These are phyloP conservation scores for Pisolithus microcarpus DNA, from an alignment of 768 basidiomycete species.

Conservation along the genomic window DNA sequence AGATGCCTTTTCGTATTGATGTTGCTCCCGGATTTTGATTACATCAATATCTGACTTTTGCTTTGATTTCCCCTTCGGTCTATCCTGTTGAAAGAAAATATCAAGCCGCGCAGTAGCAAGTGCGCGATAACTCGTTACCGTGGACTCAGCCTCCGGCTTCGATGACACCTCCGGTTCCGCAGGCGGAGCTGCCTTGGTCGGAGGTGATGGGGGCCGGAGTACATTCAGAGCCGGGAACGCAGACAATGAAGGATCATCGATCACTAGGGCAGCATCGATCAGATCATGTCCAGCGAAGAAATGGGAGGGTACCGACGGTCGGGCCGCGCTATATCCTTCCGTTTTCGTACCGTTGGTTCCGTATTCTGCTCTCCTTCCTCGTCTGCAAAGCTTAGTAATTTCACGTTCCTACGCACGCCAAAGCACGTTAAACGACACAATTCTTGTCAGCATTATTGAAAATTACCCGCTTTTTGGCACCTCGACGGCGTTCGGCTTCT, in stretches of 20 bases:
- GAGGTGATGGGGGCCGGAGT: background rate
- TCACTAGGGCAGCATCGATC: constrained; percentile 12
- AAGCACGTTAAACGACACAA: background rate
- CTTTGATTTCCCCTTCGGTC: constrained; percentile 16
- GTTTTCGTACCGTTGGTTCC: constrained; percentile 51
- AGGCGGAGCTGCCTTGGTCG: background rate
- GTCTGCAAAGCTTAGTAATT: constrained; percentile 81
- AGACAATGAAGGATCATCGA: constrained; percentile 10
- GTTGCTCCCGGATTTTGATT: constrained; percentile 65
- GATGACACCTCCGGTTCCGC: background rate
- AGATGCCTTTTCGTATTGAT: constrained; percentile 63
- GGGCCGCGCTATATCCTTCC: constrained; percentile 77
- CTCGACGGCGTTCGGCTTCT: constrained; percentile 59
- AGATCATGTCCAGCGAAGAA: background rate
- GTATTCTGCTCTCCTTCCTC: constrained; percentile 51
- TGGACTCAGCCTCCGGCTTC: constrained; percentile 5
- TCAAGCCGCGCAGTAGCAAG: background rate
- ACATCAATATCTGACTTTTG: constrained; percentile 38
- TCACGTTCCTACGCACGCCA: constrained; percentile 60
- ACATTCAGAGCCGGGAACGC: constrained; percentile 8
- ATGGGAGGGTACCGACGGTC: constrained; percentile 53
- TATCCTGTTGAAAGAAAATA: constrained; percentile 1
- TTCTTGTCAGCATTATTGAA: background rate
- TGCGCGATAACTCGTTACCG: constrained; percentile 7
- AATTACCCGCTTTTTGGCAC: constrained; percentile 76